A percentile compares a stretch with the other conserved stretches of the same genome.
phyloP scores from a whole-genome alignment of 1,139 yeast genomes.

The Geotrichum klebahnii region DNA sequence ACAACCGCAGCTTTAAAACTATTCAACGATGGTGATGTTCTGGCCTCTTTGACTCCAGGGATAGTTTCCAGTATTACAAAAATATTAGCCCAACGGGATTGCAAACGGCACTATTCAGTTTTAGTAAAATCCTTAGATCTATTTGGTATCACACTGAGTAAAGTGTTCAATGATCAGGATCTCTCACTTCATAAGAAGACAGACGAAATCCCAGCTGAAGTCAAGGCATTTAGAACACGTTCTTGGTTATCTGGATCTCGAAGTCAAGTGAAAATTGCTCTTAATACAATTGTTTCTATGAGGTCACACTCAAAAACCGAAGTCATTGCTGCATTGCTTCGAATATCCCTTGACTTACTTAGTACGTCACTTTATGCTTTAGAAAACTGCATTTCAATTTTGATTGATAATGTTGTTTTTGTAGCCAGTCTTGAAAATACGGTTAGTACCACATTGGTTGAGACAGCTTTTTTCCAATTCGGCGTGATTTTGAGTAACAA shows the following conservation, averaged over 20 bases:
- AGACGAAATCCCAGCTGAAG: constrained; percentile 2
- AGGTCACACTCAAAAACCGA: constrained; percentile 35
- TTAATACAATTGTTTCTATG: constrained; percentile 28
- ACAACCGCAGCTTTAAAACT: constrained; percentile 36
- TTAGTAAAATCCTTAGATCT: constrained; percentile 38
- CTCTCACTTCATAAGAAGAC: constrained; percentile 25
- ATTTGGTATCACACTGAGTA: constrained; percentile 37
- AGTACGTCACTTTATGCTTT: constrained; percentile 38
- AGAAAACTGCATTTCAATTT: constrained; percentile 37
- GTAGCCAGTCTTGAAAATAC: constrained; percentile 22
- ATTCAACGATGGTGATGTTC: constrained; percentile 45
- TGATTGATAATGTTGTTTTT: constrained; percentile 35
- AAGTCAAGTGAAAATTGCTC: constrained; percentile 48
- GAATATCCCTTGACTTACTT: constrained; percentile 36
- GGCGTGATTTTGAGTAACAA: constrained; percentile 12
- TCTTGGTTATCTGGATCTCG: constrained; percentile 66
- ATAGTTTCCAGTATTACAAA: constrained; percentile 50
- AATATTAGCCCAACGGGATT: constrained; percentile 40
- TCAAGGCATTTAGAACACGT: constrained; percentile 41
- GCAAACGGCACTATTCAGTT: constrained; percentile 44
- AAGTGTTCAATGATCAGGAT: constrained; percentile 45
- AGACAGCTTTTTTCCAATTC: constrained; percentile 10
- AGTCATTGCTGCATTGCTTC: constrained; percentile 36
- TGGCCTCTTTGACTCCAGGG: constrained; percentile 56
- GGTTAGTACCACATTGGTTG: not conserved